Percentiles rank a stretch among this genome's conserved stretches.
These are phyloP conservation scores for Dissoconium aciculare DNA, from an alignment of 2,329 filamentous ascomycete species.

Conservation along the genomic window DNA sequence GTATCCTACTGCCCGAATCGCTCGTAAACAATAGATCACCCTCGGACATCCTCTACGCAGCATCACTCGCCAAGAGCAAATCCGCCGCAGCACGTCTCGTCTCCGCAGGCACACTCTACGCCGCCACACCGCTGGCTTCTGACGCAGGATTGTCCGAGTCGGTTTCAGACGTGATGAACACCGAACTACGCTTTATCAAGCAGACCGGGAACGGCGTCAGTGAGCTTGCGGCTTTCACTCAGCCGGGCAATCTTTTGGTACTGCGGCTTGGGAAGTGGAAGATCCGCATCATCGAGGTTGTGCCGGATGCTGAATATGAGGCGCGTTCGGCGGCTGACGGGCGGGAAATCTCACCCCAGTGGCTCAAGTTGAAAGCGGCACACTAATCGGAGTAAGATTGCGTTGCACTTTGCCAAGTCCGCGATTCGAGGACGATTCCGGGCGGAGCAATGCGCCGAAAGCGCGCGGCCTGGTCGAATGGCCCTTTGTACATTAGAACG, in stretches of 20 bases:
- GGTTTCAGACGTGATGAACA: no score
- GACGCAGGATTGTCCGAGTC: constrained; percentile 20
- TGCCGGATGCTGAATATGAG: constrained; percentile 40
- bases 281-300: constrained; percentile 40
- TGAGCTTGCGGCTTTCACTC: constrained; percentile 37
- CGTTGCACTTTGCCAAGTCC: no score
- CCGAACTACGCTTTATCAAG: constrained; percentile 44
- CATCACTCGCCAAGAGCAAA: constrained; percentile 19
- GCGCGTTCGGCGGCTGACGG: no score
- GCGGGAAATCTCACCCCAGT: no score
- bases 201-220: constrained; percentile 47
- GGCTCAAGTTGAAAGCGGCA: no score
- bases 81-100: constrained; percentile 20
- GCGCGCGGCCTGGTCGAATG: no score
- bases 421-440: no score
- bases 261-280: constrained; percentile 46
- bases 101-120: constrained; percentile 21
- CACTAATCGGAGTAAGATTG: no score
- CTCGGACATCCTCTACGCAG: constrained; percentile 19
- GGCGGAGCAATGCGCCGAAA: no score
- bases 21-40: constrained; percentile 17
- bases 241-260: constrained; percentile 29
- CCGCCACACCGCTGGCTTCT: constrained; percentile 11
- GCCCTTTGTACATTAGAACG: no score
- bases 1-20: constrained; percentile 15